Evolutionary conservation across 441 rosid species (phyloP).

Genomic region (Populus trichocarpa): DNA sequence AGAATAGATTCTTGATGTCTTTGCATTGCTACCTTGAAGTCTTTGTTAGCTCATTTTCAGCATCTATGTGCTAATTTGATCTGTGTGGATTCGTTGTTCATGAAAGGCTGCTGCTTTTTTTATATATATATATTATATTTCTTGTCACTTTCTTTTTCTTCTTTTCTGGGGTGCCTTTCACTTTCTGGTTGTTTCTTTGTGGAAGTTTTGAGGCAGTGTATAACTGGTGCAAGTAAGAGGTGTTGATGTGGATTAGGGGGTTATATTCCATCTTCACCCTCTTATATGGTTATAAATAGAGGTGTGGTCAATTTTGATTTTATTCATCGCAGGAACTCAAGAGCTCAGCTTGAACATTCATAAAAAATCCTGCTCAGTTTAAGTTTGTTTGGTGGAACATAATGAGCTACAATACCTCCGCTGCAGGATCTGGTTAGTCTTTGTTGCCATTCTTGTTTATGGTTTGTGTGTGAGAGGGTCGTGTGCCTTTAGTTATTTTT

Average conservation of each 20-base stretch:
- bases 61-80: slow-evolving; percentile 24
- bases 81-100: slow-evolving; percentile 31
- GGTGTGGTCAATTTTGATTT: slow-evolving; percentile 12
- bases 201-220: slow-evolving; percentile 18
- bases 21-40: slow-evolving; percentile 18
- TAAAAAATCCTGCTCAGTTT: slow-evolving; percentile 5
- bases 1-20: slow-evolving; percentile 42
- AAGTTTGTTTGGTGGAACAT: slow-evolving; percentile 4
- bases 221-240: slow-evolving; percentile 20
- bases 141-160: slow-evolving; percentile 12
- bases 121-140: not conserved
- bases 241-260: slow-evolving; percentile 24
- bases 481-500: not conserved
- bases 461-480: not conserved
- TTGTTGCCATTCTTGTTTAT: not conserved
- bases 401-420: slow-evolving; percentile 32
- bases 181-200: slow-evolving; percentile 30
- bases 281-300: slow-evolving; percentile 33
- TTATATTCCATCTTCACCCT: slow-evolving; percentile 27
- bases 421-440: slow-evolving; percentile 36
- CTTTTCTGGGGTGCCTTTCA: slow-evolving; percentile 31
- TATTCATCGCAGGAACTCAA: slow-evolving; percentile 43
- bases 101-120: slow-evolving; percentile 27
- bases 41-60: slow-evolving; percentile 18
- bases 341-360: slow-evolving; percentile 17